phyloP scores from a whole-genome alignment of 2,329 filamentous ascomycete species.

The Cladobotryum mycophilum region DNA sequence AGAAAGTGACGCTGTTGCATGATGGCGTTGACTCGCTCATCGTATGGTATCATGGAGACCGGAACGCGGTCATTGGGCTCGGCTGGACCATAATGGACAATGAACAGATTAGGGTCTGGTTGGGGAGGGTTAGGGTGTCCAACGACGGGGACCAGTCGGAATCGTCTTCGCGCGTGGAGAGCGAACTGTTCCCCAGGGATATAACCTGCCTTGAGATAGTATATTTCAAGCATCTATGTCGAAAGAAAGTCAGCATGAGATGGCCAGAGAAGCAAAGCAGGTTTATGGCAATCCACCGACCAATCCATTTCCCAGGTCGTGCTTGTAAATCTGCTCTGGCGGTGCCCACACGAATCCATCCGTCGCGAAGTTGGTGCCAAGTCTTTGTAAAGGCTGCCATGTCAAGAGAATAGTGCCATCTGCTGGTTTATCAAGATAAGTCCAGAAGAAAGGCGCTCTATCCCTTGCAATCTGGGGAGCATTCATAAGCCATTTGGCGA shows the following conservation, averaged over 20 bases:
- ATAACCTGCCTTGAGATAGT: constrained; percentile 75
- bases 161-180: constrained; percentile 74
- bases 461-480: constrained; percentile 83
- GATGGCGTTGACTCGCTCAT: constrained; percentile 53
- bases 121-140: constrained; percentile 63
- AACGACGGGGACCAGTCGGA: constrained; percentile 71
- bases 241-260: constrained; percentile 9
- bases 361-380: constrained; percentile 71
- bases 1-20: constrained; percentile 58
- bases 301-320: constrained; percentile 59
- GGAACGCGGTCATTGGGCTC: constrained; percentile 70
- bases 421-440: constrained; percentile 73
- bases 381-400: constrained; percentile 75
- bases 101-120: constrained; percentile 77
- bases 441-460: constrained; percentile 85
- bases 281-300: constrained; percentile 34
- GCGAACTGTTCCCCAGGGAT: constrained; percentile 68
- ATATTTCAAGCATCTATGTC: constrained; percentile 76
- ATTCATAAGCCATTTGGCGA: constrained; percentile 75
- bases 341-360: constrained; percentile 92
- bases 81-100: constrained; percentile 80
- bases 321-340: constrained; percentile 68
- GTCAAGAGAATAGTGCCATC: constrained; percentile 79
- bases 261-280: neutral
- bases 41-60: constrained; percentile 57